phyloP scores from a whole-genome alignment of 2,329 filamentous ascomycete genomes.

The Plectosphaerella sp. region DNA sequence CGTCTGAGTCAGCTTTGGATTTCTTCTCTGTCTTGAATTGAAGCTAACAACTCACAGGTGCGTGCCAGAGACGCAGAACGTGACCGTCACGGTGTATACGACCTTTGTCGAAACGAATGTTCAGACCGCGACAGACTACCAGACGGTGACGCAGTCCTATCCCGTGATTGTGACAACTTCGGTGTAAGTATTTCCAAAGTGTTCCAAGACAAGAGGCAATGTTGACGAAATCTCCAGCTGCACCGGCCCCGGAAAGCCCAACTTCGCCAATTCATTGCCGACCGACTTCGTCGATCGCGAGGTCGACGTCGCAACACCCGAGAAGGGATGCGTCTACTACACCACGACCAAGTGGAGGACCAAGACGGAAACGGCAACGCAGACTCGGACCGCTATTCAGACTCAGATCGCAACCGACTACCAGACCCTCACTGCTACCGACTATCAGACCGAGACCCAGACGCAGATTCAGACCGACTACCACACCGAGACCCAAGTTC shows the following conservation, averaged over 20 bases:
- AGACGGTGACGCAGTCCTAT: slow-evolving; percentile 8
- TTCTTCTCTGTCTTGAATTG: no score
- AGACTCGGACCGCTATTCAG: slow-evolving; percentile 9
- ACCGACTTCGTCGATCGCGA: not conserved
- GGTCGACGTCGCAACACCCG: slow-evolving; percentile 1
- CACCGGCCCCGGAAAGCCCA: not conserved
- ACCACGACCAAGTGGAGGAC: slow-evolving; percentile 13
- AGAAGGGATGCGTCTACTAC: slow-evolving; percentile 10
- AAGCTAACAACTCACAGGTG: not conserved
- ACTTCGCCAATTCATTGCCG: not conserved
- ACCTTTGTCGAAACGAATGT: not conserved
- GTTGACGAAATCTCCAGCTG: not conserved
- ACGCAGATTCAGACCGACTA: slow-evolving; percentile 8
- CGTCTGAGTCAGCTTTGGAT: no score
- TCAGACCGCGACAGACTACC: not conserved
- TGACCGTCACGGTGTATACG: not conserved
- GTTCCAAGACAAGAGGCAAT: not conserved
- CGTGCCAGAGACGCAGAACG: no score
- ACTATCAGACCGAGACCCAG: slow-evolving; percentile 9
- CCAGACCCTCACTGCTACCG: slow-evolving; percentile 3
- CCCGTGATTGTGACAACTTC: slow-evolving; percentile 12
- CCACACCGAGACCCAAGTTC: slow-evolving; percentile 8
- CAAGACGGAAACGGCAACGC: slow-evolving; percentile 9
- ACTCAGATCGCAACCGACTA: slow-evolving; percentile 4
- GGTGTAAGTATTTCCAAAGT: not conserved